These are phyloP conservation scores for Sugiyamaella neomexicana DNA, from an alignment of 1,139 yeast genomes.

Conservation along the genomic window DNA sequence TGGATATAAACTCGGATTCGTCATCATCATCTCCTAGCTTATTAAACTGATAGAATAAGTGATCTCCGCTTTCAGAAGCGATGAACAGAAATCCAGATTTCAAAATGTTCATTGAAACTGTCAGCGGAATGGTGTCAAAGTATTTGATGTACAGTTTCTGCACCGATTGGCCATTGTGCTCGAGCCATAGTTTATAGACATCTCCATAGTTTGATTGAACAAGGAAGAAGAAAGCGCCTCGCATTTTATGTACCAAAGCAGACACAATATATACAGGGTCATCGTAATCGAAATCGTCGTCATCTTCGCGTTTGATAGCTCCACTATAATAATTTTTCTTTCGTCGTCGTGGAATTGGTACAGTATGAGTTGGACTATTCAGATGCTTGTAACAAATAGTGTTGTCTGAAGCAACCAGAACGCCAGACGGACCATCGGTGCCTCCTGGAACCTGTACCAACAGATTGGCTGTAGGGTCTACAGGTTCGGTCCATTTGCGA, in stretches of 20 bases:
- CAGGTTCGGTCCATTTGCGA: conserved; percentile 47
- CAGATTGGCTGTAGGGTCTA: conserved; percentile 47
- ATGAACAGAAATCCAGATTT: conserved; percentile 77
- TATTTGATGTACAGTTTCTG: conserved; percentile 50
- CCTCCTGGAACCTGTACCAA: conserved; percentile 53
- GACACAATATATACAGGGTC: conserved; percentile 47
- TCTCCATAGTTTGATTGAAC: conserved; percentile 76
- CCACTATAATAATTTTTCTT: neutral
- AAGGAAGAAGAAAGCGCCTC: conserved; percentile 60
- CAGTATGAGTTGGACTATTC: conserved; percentile 39
- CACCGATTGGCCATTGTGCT: conserved; percentile 39
- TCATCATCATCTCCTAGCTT: conserved; percentile 62
- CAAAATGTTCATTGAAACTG: conserved; percentile 58
- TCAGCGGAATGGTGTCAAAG: conserved; percentile 72
- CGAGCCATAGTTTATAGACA: conserved; percentile 63
- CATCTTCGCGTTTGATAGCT: conserved; percentile 4
- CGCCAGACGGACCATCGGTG: conserved; percentile 60
- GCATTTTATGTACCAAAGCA: conserved; percentile 56
- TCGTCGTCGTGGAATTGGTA: conserved; percentile 55
- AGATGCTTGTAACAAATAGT: conserved; percentile 49
- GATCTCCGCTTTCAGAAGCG: conserved; percentile 62
- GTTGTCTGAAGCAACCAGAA: conserved; percentile 52
- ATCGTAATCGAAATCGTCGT: conserved; percentile 27
- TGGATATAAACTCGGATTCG: conserved; percentile 22
- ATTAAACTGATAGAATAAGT: conserved; percentile 71